Conservation (phyloP, 2,329 filamentous ascomycete genomes). For the Macrophomina tecta region DNA sequence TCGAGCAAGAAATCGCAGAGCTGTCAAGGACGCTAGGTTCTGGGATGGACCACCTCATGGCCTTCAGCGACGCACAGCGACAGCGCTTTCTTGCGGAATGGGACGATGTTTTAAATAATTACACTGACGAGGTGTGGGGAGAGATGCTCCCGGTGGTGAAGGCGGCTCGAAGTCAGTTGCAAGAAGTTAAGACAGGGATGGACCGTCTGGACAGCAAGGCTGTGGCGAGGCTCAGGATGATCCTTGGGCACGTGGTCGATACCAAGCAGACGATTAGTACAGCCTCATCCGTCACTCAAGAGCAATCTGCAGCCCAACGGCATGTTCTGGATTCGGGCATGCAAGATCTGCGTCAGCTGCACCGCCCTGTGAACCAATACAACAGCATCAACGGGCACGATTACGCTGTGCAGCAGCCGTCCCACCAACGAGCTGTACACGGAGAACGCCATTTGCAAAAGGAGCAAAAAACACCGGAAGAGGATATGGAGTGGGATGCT, state of each 20-base stretch:
- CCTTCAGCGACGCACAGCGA: constrained; percentile 1
- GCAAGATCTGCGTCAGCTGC: constrained; percentile 18
- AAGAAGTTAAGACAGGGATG: constrained; percentile 30
- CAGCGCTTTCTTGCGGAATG: constrained; percentile 31
- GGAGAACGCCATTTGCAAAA: constrained; percentile 4
- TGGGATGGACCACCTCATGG: not conserved
- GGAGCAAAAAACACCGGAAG: constrained; percentile 2
- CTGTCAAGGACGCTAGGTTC: not conserved
- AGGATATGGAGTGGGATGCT: not conserved
- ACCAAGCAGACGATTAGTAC: not conserved
- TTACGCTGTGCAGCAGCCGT: constrained; percentile 7
- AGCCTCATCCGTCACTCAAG: not conserved
- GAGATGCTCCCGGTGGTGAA: constrained; percentile 33
- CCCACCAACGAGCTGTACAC: not conserved
- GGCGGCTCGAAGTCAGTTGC: constrained; percentile 30
- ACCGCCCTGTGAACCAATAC: not conserved
- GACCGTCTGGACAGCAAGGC: constrained; percentile 30
- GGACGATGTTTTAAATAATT: constrained; percentile 33
- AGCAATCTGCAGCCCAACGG: not conserved
- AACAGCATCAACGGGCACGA: not conserved
- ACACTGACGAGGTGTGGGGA: constrained; percentile 36
- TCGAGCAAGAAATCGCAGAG: constrained; percentile 24
- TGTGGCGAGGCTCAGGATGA: constrained; percentile 35
- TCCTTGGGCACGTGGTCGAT: constrained; percentile 34
- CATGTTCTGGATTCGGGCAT: not conserved